Conservation (phyloP, 2,329 filamentous ascomycete genomes). For the Aspergillus chevalieri region DNA sequence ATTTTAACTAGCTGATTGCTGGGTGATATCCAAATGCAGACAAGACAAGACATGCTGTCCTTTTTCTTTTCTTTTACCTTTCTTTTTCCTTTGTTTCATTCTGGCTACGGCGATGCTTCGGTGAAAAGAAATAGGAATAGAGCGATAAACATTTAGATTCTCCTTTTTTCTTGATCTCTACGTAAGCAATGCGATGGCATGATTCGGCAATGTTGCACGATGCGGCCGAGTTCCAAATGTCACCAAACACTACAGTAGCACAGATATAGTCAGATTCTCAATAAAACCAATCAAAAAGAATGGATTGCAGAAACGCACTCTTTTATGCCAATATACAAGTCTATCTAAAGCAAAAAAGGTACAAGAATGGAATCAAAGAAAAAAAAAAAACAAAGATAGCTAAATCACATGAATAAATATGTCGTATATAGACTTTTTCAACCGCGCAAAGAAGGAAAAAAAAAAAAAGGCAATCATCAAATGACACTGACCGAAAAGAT, state of each 20-base stretch:
- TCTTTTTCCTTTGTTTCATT: not conserved
- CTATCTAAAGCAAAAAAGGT: slow-evolving; percentile 1
- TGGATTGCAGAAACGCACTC: too few relatives aligned
- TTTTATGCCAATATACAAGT: too few relatives aligned
- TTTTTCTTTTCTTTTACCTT: not conserved
- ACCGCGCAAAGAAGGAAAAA: not conserved
- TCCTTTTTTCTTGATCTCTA: too few relatives aligned
- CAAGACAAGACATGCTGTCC: slow-evolving; percentile 1
- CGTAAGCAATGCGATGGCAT: too few relatives aligned
- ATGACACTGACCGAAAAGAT: slow-evolving; percentile 7
- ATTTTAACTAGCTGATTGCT: slow-evolving; percentile 3
- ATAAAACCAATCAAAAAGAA: too few relatives aligned
- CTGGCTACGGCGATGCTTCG: too few relatives aligned
- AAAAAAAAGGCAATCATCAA: slow-evolving; percentile 3
- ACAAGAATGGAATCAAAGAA: slow-evolving; percentile 3
- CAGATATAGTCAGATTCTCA: too few relatives aligned
- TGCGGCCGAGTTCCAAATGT: too few relatives aligned
- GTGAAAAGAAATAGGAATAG: too few relatives aligned
- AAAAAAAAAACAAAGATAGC: not conserved
- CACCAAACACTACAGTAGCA: too few relatives aligned
- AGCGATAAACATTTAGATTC: too few relatives aligned
- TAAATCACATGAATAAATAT: not conserved
- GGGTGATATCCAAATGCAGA: slow-evolving; percentile 10
- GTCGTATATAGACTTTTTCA: not conserved
- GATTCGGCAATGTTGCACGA: too few relatives aligned